Conservation (phyloP, 2,329 filamentous ascomycete species). For the Fusarium vanettenii region DNA sequence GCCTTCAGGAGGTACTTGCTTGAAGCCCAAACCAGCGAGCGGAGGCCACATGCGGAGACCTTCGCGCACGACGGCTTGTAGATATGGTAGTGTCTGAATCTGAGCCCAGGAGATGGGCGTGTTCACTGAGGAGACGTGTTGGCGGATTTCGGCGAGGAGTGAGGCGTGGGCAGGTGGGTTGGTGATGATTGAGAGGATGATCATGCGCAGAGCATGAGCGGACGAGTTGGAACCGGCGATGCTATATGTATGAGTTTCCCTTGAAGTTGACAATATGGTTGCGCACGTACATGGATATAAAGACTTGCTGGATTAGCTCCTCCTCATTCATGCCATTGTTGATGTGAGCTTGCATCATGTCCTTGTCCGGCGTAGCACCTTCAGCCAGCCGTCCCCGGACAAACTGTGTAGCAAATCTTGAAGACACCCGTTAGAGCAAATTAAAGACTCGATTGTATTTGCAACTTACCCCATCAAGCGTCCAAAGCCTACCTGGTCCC, state of each 20-base stretch:
- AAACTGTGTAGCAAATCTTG: conserved; percentile 32
- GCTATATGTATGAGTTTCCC: conserved; percentile 44
- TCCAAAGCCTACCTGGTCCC: conserved; percentile 53
- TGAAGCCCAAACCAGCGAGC: conserved; percentile 64
- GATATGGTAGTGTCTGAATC: conserved; percentile 61
- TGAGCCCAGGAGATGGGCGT: conserved; percentile 57
- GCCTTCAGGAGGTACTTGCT: conserved; percentile 63
- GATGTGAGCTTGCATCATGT: conserved; percentile 56
- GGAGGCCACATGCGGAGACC: conserved; percentile 67
- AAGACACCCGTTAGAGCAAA: neutral
- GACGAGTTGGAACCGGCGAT: conserved; percentile 72
- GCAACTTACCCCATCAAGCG: conserved; percentile 51
- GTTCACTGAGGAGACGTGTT: conserved; percentile 49
- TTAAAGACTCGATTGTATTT: fast-evolving
- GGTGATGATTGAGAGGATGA: conserved; percentile 62
- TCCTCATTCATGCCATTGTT: conserved; percentile 49
- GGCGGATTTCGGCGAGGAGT: conserved; percentile 60
- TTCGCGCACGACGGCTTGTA: conserved; percentile 68
- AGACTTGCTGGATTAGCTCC: conserved; percentile 53
- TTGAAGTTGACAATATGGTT: fast-evolving
- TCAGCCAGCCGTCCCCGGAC: conserved; percentile 38
- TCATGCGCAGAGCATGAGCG: conserved; percentile 63
- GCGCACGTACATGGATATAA: conserved; percentile 51
- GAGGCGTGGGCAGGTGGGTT: conserved; percentile 54
- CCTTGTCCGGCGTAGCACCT: conserved; percentile 38